Evolutionary conservation across 169 alveolate genomes (phyloP), one percentile per base, ranked within the genome.

Genomic region (Plasmodium knowlesi): DNA sequence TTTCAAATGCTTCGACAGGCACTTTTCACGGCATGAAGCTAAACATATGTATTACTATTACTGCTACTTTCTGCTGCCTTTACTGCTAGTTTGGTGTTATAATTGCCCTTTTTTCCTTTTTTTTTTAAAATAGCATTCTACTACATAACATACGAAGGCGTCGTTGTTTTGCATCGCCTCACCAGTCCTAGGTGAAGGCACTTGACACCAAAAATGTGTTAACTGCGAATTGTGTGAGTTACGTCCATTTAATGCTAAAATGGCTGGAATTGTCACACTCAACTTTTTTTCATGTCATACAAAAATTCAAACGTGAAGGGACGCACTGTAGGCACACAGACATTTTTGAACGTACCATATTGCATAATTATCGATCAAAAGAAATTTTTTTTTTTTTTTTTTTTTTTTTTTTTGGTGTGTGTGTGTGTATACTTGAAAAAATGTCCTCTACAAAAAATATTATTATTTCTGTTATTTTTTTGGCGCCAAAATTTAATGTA

Each of bases 311-410:
- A 73, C 46, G 34, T 85, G 41, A 85, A 67, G 41, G 70, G 78
- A 72, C 78, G 93, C 93, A 85, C 93, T 85, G 67, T 85, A 85
- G 78, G 82, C 93, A 85, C 84, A 53, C 93, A 57, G 25, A 41
- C 22, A 74, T 50, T 28, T 84, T 85, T 85, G 25, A 85, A 37
- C 43, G 74, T 41, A 73, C 22, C 19, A 30, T 73, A 70, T 28
- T 67, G 74, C 57, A 83, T 30, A 41, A 39, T 22, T 28, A 30
- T 83, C 30, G 22, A 32, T 54, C 43, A 32, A 71, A 70, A 83
- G 72, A 30, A 37, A 32, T 28, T 10, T 67, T 73, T 37, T 39
- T 14, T 50, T 46, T 46, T 46, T 50, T 50, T 50, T 50, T 12
- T 2, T 32, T 32, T 32, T 32, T 32, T 32, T n/a, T n/a, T n/a